A percentile compares a stretch with the other conserved stretches of the same genome.
Conservation (phyloP, 805 yeast genomes). For the Wickerhamomyces ciferrii region DNA sequence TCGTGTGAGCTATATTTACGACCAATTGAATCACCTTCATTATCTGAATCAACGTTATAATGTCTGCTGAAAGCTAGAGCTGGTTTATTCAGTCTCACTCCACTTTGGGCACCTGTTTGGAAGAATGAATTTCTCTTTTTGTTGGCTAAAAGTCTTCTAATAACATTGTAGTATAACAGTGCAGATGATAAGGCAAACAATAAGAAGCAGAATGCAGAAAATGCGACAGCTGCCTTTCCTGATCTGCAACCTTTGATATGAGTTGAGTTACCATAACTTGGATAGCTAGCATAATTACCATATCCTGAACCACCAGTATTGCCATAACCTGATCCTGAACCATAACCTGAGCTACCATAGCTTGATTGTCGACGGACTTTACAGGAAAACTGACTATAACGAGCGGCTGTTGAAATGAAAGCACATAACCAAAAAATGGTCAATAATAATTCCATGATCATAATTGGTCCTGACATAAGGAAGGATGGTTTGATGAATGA, state of each 20-base stretch:
- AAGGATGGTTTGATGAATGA: slow-evolving; percentile 14
- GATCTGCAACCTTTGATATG: slow-evolving; percentile 21
- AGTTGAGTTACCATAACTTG: neutral
- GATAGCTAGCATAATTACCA: slow-evolving; percentile 2
- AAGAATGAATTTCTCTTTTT: slow-evolving; percentile 1
- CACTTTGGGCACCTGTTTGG: slow-evolving; percentile 1
- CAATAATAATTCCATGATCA: slow-evolving; percentile 23
- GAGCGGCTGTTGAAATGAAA: slow-evolving; percentile 27
- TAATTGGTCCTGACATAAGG: slow-evolving; percentile 21
- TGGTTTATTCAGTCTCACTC: slow-evolving; percentile 4
- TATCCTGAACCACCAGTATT: slow-evolving; percentile 16
- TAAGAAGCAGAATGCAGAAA: slow-evolving; percentile 24
- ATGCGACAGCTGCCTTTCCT: slow-evolving; percentile 27
- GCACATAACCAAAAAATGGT: slow-evolving; percentile 27
- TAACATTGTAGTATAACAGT: slow-evolving; percentile 23
- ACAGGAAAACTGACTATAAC: slow-evolving; percentile 25
- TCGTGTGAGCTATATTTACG: neutral
- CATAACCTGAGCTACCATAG: slow-evolving; percentile 8
- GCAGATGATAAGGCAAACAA: slow-evolving; percentile 21
- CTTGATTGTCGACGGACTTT: neutral
- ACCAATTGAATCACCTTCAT: neutral
- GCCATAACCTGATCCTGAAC: slow-evolving; percentile 13
- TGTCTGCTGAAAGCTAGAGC: slow-evolving; percentile 3
- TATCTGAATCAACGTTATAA: slow-evolving; percentile 3
- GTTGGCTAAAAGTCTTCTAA: slow-evolving; percentile 12